A percentile compares a stretch with the other conserved stretches of the same genome.
These are phyloP conservation scores for Cladosporium sp. DNA, from an alignment of 2,329 filamentous ascomycete species.

Conservation along the genomic window DNA sequence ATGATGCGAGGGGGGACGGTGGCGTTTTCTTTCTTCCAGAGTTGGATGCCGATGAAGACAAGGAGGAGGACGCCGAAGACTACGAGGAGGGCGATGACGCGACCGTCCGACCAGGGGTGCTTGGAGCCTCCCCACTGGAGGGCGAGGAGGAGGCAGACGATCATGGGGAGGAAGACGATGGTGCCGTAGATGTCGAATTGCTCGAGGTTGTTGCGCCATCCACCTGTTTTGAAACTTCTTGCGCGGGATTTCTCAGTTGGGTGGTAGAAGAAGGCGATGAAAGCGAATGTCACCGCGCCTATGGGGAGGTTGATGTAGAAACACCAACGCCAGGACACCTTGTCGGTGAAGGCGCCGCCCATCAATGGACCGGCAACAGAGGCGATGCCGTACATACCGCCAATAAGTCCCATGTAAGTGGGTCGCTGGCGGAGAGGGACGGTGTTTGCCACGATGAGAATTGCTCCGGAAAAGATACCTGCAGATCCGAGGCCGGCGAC, in stretches of 20 bases:
- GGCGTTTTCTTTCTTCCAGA: slow-evolving; percentile 27
- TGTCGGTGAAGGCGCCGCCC: slow-evolving; percentile 31
- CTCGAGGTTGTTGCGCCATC: slow-evolving; percentile 22
- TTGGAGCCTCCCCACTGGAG: slow-evolving; percentile 48
- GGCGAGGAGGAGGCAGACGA: slow-evolving; percentile 46
- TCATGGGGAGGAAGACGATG: slow-evolving; percentile 44
- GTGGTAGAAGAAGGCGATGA: slow-evolving; percentile 34
- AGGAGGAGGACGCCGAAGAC: slow-evolving; percentile 39
- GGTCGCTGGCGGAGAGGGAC: slow-evolving; percentile 43
- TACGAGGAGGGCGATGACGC: slow-evolving; percentile 45
- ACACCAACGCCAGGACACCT: slow-evolving; percentile 34
- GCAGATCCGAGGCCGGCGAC: slow-evolving; percentile 45
- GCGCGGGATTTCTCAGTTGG: slow-evolving; percentile 31
- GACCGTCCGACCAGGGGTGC: slow-evolving; percentile 41
- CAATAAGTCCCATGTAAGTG: slow-evolving; percentile 43
- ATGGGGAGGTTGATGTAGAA: slow-evolving; percentile 53
- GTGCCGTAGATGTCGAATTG: slow-evolving; percentile 47
- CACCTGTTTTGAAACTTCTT: slow-evolving; percentile 24
- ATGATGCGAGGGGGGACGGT: slow-evolving; percentile 45
- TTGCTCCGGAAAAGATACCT: slow-evolving; percentile 44
- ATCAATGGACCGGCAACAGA: slow-evolving; percentile 42
- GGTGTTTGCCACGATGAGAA: slow-evolving; percentile 40
- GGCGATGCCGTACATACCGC: slow-evolving; percentile 43
- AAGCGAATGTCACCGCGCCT: slow-evolving; percentile 37
- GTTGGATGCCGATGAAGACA: slow-evolving; percentile 33